Evolutionary conservation across 768 basidiomycete species (phyloP), one percentile per base, ranked within the genome.

Genomic region (Strobilomyces confusus): DNA sequence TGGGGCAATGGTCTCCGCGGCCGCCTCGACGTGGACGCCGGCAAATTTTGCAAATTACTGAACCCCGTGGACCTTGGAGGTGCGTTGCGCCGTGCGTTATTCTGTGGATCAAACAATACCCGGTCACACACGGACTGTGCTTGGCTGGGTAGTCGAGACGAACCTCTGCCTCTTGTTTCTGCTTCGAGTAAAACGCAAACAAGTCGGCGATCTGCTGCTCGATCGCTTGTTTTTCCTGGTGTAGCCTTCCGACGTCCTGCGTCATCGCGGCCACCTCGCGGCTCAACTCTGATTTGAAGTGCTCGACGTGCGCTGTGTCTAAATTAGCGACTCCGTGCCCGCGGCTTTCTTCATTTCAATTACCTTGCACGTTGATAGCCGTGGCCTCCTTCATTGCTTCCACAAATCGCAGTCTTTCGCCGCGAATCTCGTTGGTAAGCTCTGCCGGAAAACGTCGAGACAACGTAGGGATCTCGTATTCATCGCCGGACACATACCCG

Each of bases 371-470:
- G 58, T 94, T 93, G 60, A 95, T 89, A 2, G 83, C 82, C 0
- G 92, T 95, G 1, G 91, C 92, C 60, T 92, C 88, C 65, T 89
- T 89, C 92, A 94, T 95, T n/a, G 92, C 91, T 62, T 95, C 92
- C 6, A 94, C 89, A 61, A 95, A 94, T 7, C 89, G 77, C 49
- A 94, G 70, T 44, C 91, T 72, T 69, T 94, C 92, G 1, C 92
- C 91, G 48, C 86, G 84, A 49, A 95, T 93, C 60, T 94, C 92
- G 51, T 80, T 78, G 4, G 86, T 85, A 20, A 95, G 77, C 65
- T 91, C 92, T 90, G 60, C 17, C 30, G 23, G 46, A 40, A 26
- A 51, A 26, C 5, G 14, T 52, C 52, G 8, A 49, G 23, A 25
- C 22, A 12, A 41, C 25, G 12, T 54, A 50, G 29, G 47, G 19